Base-by-base conservation (phyloP, 2,329 filamentous ascomycete genomes). In the Penicillium sp. region DNA sequence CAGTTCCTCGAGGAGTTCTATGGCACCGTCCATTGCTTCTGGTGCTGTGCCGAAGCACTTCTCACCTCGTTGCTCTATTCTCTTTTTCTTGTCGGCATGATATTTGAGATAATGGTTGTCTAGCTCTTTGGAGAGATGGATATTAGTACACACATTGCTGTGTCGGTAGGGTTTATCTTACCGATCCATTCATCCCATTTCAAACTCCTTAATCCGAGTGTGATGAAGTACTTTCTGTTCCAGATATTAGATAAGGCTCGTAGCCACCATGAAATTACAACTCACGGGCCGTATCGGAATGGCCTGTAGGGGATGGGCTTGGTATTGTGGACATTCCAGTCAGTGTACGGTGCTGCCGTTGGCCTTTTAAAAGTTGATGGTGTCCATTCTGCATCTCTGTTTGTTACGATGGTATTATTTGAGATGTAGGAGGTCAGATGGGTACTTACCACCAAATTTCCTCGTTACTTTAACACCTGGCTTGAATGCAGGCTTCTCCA, bases 1-100 rank as follows among this genome's bases (percentile, higher is more conserved):
- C 49, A 95, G 75, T 67, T 94, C 90, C 64, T 92, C 86, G 0
- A 94, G 77, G 1, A 94, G 80, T 70, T 95, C 91, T 23, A 90
- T 74, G 0, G 90, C 90, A 0, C 85, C 90, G 21, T 87, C 83
- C 68, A 83, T 87, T 1, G 88, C 89, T 57, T 88, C 83, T 0
- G 89, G 87, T 2, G 85, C 82, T 0, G 90, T 93, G 13, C 74
- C 74, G 67, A 85, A 87, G 75, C 88, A 91, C 70, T 88, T 89
- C 0, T 72, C 58, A 0, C 85, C 88, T 0, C 90, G 82, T 58
- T 90, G 84, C 13, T 69, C 65, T 44, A 95, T 89, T 1, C 91
- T 84, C 13, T 77, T 75, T 1, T 82, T 80, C 73, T 95, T 95
- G 60, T 88, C 83, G 28, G 80, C 81, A 72, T 95, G 90, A 69